A percentile compares a stretch with the other conserved stretches of the same genome.
phyloP scores from a whole-genome alignment of 192 early-diverging fungal genomes.

The Allomyces arbusculus region DNA sequence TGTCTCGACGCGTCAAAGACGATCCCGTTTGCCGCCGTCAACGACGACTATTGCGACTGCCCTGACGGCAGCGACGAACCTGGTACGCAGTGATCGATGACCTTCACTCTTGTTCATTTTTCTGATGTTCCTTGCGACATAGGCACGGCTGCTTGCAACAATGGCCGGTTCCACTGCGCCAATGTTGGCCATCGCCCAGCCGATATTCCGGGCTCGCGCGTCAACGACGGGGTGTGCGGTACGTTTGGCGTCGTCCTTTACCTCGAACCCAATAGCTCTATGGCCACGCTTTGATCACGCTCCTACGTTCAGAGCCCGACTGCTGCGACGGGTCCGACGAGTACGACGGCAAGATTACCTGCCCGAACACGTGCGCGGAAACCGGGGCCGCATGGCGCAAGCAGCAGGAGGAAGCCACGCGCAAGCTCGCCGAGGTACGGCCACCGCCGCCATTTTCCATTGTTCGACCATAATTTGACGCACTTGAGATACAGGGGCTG shows the following conservation, averaged over 20 bases:
- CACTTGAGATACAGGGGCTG: slow-evolving; percentile 2
- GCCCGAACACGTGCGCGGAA: slow-evolving; percentile 56
- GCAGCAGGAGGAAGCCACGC: slow-evolving; percentile 10
- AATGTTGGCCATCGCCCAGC: slow-evolving; percentile 56
- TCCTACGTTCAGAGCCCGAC: slow-evolving; percentile 28
- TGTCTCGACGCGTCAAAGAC: slow-evolving; percentile 54
- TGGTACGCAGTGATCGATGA: slow-evolving; percentile 18
- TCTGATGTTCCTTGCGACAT: background rate
- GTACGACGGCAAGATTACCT: slow-evolving; percentile 30
- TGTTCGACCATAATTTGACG: slow-evolving; percentile 1
- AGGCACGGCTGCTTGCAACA: slow-evolving; percentile 81
- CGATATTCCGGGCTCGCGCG: slow-evolving; percentile 39
- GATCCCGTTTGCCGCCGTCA: slow-evolving; percentile 53
- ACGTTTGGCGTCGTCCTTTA: background rate
- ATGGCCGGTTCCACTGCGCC: slow-evolving; percentile 57
- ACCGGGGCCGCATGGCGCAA: slow-evolving; percentile 24
- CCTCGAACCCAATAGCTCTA: background rate
- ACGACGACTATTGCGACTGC: slow-evolving; percentile 98
- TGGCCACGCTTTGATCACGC: background rate
- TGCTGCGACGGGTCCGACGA: slow-evolving; percentile 97
- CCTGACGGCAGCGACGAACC: slow-evolving; percentile 86
- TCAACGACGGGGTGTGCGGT: slow-evolving; percentile 93
- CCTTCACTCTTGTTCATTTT: background rate
- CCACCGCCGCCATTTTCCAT: background rate
- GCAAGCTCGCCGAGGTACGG: slow-evolving; percentile 6